These are phyloP conservation scores for Emergomyces orientalis DNA, from an alignment of 2,329 filamentous ascomycete genomes.

Conservation along the genomic window DNA sequence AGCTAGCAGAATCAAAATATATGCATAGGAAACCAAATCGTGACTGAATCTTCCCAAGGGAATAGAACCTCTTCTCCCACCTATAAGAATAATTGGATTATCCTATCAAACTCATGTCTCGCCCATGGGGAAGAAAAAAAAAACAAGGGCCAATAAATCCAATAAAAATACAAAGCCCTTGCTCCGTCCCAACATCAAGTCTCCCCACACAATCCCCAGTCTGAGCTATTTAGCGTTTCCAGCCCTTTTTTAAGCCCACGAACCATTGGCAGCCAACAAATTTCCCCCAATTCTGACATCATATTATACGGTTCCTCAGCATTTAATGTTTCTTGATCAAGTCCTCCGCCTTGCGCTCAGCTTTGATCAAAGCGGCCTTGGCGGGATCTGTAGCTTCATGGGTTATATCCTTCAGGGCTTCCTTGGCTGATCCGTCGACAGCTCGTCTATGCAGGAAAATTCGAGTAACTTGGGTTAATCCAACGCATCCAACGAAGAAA, in stretches of 20 bases:
- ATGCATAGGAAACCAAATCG: too few relatives aligned
- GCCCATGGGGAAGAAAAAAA: neutral
- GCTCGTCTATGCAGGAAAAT: conserved; percentile 53
- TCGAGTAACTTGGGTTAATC: conserved; percentile 68
- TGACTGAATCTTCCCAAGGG: too few relatives aligned
- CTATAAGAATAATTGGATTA: too few relatives aligned
- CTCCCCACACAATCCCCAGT: neutral
- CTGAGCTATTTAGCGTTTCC: neutral
- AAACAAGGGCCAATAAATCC: neutral
- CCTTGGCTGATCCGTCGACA: conserved; percentile 42
- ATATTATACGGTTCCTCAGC: neutral
- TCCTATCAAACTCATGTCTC: neutral
- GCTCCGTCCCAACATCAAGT: neutral
- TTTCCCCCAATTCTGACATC: neutral
- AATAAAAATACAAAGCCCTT: neutral
- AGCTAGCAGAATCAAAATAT: too few relatives aligned
- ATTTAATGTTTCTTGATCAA: conserved; percentile 27
- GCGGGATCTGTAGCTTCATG: conserved; percentile 29
- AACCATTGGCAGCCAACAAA: neutral
- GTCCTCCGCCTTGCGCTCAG: conserved; percentile 23
- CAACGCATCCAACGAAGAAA: conserved; percentile 91
- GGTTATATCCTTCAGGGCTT: conserved; percentile 32
- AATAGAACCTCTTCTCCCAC: too few relatives aligned
- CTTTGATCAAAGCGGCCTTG: conserved; percentile 25
- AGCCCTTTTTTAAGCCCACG: neutral